A percentile compares a stretch with the other conserved stretches of the same genome.
Evolutionary conservation across 2,329 filamentous ascomycete genomes (phyloP).

Genomic region (Aspergillus sp.): DNA sequence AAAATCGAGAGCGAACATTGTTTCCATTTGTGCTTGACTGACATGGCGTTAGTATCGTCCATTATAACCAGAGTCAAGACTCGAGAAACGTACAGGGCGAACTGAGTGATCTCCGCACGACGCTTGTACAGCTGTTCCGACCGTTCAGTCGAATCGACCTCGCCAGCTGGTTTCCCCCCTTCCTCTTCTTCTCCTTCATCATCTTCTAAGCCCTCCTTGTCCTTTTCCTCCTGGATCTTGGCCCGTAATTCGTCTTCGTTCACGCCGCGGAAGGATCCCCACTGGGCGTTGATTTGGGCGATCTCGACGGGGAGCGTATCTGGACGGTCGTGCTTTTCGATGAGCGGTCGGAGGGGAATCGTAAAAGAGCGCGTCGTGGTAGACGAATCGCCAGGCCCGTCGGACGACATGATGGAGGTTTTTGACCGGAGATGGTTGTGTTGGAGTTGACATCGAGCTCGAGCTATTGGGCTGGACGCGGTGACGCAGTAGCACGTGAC

Average conservation of each 20-base stretch:
- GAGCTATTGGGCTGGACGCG: not conserved
- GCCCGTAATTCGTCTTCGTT: constrained; percentile 65
- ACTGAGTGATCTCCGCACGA: constrained; percentile 39
- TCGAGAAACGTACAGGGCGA: constrained; percentile 30
- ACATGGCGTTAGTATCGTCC: no score
- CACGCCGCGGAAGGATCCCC: constrained; percentile 74
- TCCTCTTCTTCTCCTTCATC: constrained; percentile 41
- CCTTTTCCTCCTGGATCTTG: constrained; percentile 53
- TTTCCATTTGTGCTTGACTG: constrained; percentile 41
- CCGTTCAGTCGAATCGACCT: constrained; percentile 33
- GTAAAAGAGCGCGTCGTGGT: constrained; percentile 37
- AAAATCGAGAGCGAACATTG: constrained; percentile 68
- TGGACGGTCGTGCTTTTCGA: constrained; percentile 43
- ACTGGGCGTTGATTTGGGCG: constrained; percentile 67
- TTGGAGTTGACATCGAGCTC: not conserved
- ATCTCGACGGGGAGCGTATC: constrained; percentile 67
- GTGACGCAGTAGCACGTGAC: constrained; percentile 1
- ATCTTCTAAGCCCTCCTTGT: constrained; percentile 42
- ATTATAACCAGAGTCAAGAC: no score
- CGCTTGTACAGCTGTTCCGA: constrained; percentile 38
- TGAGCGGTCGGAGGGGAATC: constrained; percentile 56
- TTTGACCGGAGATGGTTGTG: not conserved
- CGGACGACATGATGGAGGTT: not conserved
- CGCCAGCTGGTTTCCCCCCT: constrained; percentile 20
- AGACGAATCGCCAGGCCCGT: not conserved